These are phyloP conservation scores for Neoboletus brunneissimus DNA, from an alignment of 768 basidiomycete species.

Conservation along the genomic window DNA sequence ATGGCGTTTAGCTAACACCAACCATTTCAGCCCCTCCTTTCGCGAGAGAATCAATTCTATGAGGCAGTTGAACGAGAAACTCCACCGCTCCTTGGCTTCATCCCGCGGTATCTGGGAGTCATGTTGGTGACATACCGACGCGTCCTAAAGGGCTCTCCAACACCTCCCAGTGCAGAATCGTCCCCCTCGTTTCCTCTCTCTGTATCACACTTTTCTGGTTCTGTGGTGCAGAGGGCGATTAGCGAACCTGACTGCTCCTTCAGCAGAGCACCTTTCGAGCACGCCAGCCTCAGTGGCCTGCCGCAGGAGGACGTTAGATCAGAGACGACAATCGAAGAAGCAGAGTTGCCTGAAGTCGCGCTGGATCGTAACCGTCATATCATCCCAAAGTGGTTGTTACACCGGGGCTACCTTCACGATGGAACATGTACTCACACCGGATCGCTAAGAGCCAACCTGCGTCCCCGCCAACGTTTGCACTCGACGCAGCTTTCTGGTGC, in stretches of 20 bases:
- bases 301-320: slow-evolving; percentile 34
- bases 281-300: slow-evolving; percentile 1
- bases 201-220: slow-evolving; percentile 24
- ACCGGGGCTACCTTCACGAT: slow-evolving; percentile 45
- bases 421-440: slow-evolving; percentile 46
- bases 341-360: slow-evolving; percentile 92
- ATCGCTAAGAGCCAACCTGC: slow-evolving; percentile 27
- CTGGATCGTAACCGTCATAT: slow-evolving; percentile 95
- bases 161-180: slow-evolving; percentile 20
- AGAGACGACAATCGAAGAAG: slow-evolving; percentile 54
- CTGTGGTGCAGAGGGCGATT: slow-evolving; percentile 27
- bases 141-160: slow-evolving; percentile 47
- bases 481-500: slow-evolving; percentile 47
- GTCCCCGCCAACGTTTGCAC: slow-evolving; percentile 37
- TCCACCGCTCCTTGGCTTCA: slow-evolving; percentile 88
- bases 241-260: slow-evolving; percentile 23
- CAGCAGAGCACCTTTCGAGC: neutral
- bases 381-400: slow-evolving; percentile 89
- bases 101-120: slow-evolving; percentile 97
- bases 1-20: slow-evolving; percentile 12
- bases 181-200: slow-evolving; percentile 15
- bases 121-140: slow-evolving; percentile 97
- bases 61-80: slow-evolving; percentile 94
- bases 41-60: slow-evolving; percentile 96
- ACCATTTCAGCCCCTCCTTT: slow-evolving; percentile 78